Percentiles rank a stretch among this genome's conserved stretches.
These are phyloP conservation scores for Saprolegnia parasitica DNA, from an alignment of 352 stramenopile species.

Conservation along the genomic window DNA sequence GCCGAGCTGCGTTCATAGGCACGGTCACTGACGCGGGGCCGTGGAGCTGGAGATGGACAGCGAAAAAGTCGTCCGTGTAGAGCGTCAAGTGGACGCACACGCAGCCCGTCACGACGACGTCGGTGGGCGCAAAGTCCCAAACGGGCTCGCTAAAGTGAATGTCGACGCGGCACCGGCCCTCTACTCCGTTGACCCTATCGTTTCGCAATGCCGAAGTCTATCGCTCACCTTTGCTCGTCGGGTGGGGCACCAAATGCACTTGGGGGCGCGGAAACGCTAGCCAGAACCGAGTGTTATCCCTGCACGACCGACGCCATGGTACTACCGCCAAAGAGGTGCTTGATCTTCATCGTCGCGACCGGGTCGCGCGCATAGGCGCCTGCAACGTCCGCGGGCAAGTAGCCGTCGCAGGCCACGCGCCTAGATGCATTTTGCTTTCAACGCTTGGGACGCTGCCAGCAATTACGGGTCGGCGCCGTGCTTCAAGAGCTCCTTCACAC, in stretches of 20 bases:
- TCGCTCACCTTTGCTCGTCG: constrained; percentile 1
- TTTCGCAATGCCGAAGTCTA: too few relatives aligned
- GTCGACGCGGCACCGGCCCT: constrained; percentile 33
- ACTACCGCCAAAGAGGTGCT: constrained; percentile 51
- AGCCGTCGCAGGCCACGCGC: constrained; percentile 46
- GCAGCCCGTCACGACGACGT: constrained; percentile 39
- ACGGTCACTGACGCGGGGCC: too few relatives aligned
- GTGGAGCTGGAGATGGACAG: constrained; percentile 23
- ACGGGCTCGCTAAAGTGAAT: constrained; percentile 72
- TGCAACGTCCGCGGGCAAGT: constrained; percentile 42
- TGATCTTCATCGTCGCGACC: constrained; percentile 64
- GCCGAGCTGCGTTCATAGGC: too few relatives aligned
- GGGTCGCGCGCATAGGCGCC: constrained; percentile 39
- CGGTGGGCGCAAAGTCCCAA: constrained; percentile 53
- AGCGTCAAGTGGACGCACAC: constrained; percentile 38
- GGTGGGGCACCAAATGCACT: constrained; percentile 9
- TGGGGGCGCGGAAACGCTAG: constrained; percentile 21
- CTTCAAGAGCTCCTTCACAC: constrained; percentile 45
- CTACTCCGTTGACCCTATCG: constrained; percentile 22
- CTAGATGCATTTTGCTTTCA: too few relatives aligned
- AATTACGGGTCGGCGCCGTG: constrained; percentile 59
- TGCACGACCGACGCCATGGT: background rate
- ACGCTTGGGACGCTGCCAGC: background rate
- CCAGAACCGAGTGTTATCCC: background rate
- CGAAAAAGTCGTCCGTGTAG: constrained; percentile 45